phyloP scores from a whole-genome alignment of 495 filamentous ascomycete genomes.

The Penicillium arizonense region DNA sequence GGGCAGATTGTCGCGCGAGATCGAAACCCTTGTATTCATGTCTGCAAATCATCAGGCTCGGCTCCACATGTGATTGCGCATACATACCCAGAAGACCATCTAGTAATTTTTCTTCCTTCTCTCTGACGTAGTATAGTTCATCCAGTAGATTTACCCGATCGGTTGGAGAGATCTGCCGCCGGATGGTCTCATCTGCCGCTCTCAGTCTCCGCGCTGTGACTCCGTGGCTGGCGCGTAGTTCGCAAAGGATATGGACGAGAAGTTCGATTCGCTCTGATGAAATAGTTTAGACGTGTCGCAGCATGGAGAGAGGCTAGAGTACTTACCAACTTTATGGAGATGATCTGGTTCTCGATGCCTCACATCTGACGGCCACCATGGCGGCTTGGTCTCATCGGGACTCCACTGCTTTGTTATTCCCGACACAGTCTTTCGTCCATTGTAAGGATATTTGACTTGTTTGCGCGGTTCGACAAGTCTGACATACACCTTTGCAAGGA shows the following conservation, averaged over 20 bases:
- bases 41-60: too few relatives aligned
- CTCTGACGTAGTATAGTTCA: slow-evolving; percentile 65
- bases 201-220: slow-evolving; percentile 35
- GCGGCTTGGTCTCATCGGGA: slow-evolving; percentile 51
- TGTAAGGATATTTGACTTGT: slow-evolving; percentile 79
- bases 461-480: slow-evolving; percentile 82
- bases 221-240: slow-evolving; percentile 36
- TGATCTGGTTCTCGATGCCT: slow-evolving; percentile 80
- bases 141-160: slow-evolving; percentile 49
- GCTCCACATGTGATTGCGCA: too few relatives aligned
- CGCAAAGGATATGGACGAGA: slow-evolving; percentile 57
- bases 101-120: slow-evolving; percentile 57
- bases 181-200: slow-evolving; percentile 42
- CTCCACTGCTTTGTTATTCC: slow-evolving; percentile 34
- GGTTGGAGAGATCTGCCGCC: slow-evolving; percentile 37
- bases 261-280: slow-evolving; percentile 57
- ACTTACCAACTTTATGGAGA: slow-evolving; percentile 64
- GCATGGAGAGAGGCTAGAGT: neutral
- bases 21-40: too few relatives aligned
- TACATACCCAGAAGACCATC: slow-evolving; percentile 55
- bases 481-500: slow-evolving; percentile 74
- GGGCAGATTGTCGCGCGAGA: too few relatives aligned
- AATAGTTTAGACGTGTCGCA: neutral
- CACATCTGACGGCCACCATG: slow-evolving; percentile 73
- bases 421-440: slow-evolving; percentile 47